Percentiles rank a stretch among this genome's conserved stretches.
Evolutionary conservation across 352 stramenopile species (phyloP).

Genomic region (Blastocystis sp.): DNA sequence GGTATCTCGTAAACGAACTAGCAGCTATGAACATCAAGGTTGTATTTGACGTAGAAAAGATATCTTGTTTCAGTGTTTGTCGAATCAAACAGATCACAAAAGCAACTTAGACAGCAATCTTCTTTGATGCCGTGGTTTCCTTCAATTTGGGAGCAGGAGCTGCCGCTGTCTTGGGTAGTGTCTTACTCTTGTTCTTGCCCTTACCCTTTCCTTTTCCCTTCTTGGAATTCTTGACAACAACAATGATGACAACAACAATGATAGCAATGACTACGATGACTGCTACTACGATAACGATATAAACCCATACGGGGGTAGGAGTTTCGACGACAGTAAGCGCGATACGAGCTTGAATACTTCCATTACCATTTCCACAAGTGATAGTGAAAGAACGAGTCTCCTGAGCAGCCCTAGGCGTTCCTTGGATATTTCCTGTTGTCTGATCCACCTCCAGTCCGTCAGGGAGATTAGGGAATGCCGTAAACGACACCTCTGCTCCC

Average conservation of each 20-base stretch:
- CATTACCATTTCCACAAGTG: not conserved
- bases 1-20: conserved; percentile 77
- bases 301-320: not conserved
- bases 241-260: not conserved
- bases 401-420: not conserved
- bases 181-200: not conserved
- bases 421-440: not conserved
- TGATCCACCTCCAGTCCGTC: not conserved
- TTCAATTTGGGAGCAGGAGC: not conserved
- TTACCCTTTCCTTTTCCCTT: not conserved
- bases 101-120: not conserved
- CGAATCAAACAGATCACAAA: not conserved
- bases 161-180: not conserved
- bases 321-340: not conserved
- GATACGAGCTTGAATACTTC: not conserved
- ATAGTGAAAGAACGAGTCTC: not conserved
- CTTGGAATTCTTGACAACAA: not conserved
- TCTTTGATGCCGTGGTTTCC: not conserved
- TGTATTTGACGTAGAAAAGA: conserved; percentile 72
- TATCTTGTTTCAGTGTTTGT: conserved; percentile 17
- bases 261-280: not conserved
- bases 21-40: conserved; percentile 99
- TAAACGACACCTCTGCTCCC: not conserved
- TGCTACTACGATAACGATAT: not conserved
- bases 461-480: not conserved